Percentiles rank a stretch among this genome's conserved stretches.
Evolutionary conservation across 2,329 filamentous ascomycete genomes (phyloP).

Genomic region (Fusarium irregulare): DNA sequence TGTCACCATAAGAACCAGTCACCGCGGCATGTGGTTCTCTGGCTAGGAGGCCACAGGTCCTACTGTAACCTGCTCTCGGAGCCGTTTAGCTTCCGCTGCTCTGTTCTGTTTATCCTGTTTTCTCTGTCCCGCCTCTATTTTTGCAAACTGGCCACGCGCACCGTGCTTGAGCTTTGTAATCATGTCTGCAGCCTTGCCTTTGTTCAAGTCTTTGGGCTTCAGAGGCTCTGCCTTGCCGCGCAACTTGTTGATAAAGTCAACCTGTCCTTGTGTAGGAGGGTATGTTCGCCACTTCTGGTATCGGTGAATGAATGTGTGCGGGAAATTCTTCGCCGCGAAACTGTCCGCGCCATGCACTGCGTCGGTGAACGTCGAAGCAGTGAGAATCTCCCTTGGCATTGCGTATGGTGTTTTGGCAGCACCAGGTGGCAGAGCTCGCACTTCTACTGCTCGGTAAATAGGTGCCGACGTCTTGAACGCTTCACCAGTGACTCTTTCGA

Average conservation of each 20-base stretch:
- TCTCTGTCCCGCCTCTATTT: slow-evolving; percentile 63
- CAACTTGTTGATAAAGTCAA: slow-evolving; percentile 77
- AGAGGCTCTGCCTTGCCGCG: slow-evolving; percentile 65
- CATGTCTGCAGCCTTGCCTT: slow-evolving; percentile 87
- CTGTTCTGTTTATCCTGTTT: slow-evolving; percentile 56
- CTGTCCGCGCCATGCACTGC: slow-evolving; percentile 89
- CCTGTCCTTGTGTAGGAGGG: slow-evolving; percentile 72
- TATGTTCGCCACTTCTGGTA: slow-evolving; percentile 75
- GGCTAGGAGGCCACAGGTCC: slow-evolving; percentile 57
- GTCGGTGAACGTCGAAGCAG: slow-evolving; percentile 73
- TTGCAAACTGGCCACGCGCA: slow-evolving; percentile 72
- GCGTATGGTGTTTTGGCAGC: slow-evolving; percentile 70
- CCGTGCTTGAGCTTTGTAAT: slow-evolving; percentile 93
- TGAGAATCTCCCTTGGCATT: slow-evolving; percentile 74
- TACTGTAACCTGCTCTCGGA: slow-evolving; percentile 65
- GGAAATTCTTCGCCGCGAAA: slow-evolving; percentile 75
- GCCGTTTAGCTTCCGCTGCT: slow-evolving; percentile 54
- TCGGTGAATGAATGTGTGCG: slow-evolving; percentile 73
- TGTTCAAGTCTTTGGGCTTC: slow-evolving; percentile 69
- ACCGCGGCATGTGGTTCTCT: slow-evolving; percentile 7
- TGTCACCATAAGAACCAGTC: slow-evolving; percentile 24
- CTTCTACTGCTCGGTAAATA: slow-evolving; percentile 59
- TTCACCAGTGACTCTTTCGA: slow-evolving; percentile 56
- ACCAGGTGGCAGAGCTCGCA: slow-evolving; percentile 59
- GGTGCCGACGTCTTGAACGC: slow-evolving; percentile 40